Base-by-base conservation (phyloP, 257 asterid genomes). In the Nyctanthes arbortristis region DNA sequence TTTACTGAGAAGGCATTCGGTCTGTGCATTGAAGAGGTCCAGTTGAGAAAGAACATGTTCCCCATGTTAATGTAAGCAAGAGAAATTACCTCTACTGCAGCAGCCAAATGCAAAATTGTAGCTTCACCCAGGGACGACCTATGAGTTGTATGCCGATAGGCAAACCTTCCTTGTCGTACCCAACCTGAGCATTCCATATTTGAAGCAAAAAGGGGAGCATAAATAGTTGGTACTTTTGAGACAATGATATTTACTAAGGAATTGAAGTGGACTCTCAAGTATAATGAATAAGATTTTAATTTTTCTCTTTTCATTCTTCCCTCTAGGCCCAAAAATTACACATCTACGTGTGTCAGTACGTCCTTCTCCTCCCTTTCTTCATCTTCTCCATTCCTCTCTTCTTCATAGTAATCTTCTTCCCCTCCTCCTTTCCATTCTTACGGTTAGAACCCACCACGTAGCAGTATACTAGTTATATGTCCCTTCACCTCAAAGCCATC, bases 41-140 rank as follows among this genome's bases (percentile, higher is more conserved):
- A n/a, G n/a, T n/a, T n/a, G n/a, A n/a, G n/a, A n/a, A n/a, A n/a
- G n/a, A n/a, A n/a, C n/a, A n/a, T n/a, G n/a, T n/a, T n/a, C n/a
- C n/a, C n/a, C n/a, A n/a, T n/a, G n/a, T n/a, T n/a, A 84, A 87
- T 84, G 85, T 83, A 84, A 57, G 66, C 37, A 66, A 45, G 20
- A 45, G 20, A 69, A 49, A 33, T 14, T 72, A 93, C 99, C 97
- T 91, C 95, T 7, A 94, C 35, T 4, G 95, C 89, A 77, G 97
- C 92, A 58, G 97, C 97, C 74, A 94, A 80, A 63, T 88, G 97
- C 75, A 91, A 77, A 68, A 91, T 61, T 33, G 99, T 83, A 72
- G 97, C 97, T 80, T 91, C 99, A 68, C 89, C 99, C 99, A 91
- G 36, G 99, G 99, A 27, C 96, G 95, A 27, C 99, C 97, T 8